These are phyloP conservation scores for Ophiocordyceps camponoti-floridani DNA, from an alignment of 2,329 filamentous ascomycete species.

Conservation along the genomic window DNA sequence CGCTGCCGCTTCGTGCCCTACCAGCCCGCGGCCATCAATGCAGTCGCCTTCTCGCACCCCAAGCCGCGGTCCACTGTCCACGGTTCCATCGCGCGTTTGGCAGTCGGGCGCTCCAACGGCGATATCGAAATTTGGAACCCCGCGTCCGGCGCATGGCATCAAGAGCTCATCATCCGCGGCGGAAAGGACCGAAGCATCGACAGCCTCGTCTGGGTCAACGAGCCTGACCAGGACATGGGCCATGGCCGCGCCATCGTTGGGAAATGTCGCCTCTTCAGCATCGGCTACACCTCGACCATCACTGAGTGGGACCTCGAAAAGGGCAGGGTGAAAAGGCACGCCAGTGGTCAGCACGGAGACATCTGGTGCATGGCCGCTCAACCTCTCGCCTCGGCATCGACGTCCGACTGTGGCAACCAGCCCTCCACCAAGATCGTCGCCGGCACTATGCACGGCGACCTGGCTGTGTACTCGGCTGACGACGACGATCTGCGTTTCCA, in stretches of 20 bases:
- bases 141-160: slow-evolving; percentile 63
- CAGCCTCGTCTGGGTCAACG: slow-evolving; percentile 78
- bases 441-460: slow-evolving; percentile 80
- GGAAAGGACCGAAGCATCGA: slow-evolving; percentile 78
- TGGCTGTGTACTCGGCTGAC: slow-evolving; percentile 73
- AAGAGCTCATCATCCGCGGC: slow-evolving; percentile 72
- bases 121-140: slow-evolving; percentile 98
- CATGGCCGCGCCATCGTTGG: slow-evolving; percentile 47
- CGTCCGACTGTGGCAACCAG: slow-evolving; percentile 13
- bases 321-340: slow-evolving; percentile 61
- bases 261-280: slow-evolving; percentile 78
- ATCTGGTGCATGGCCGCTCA: slow-evolving; percentile 94
- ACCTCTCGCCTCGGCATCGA: slow-evolving; percentile 26
- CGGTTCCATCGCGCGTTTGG: slow-evolving; percentile 50
- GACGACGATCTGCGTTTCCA: slow-evolving; percentile 72
- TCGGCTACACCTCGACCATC: slow-evolving; percentile 79
- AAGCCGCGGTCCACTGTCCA: slow-evolving; percentile 26
- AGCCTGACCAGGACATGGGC: slow-evolving; percentile 52
- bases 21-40: slow-evolving; percentile 81
- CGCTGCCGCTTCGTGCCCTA: slow-evolving; percentile 91
- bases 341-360: slow-evolving; percentile 83
- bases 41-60: slow-evolving; percentile 80
- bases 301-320: slow-evolving; percentile 89
- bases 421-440: slow-evolving; percentile 48
- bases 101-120: slow-evolving; percentile 82